These are phyloP conservation scores for Physcomitrellopsis africana DNA, from an alignment of 225 moss, liverwort and hornwort genomes.

Conservation along the genomic window DNA sequence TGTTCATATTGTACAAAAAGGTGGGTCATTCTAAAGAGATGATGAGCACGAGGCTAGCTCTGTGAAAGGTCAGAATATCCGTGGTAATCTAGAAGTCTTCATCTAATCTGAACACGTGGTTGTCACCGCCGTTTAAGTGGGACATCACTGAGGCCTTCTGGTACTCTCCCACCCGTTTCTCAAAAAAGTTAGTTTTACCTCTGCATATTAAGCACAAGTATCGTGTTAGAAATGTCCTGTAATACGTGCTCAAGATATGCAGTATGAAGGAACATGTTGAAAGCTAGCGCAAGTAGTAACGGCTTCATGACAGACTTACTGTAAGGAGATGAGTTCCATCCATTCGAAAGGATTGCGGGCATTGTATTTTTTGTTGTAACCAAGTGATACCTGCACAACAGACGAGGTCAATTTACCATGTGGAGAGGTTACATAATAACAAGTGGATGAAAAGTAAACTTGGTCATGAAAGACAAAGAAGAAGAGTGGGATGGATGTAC, in stretches of 20 bases:
- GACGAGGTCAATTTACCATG: not conserved
- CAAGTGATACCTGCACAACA: constrained; percentile 58
- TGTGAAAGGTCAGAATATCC: not conserved
- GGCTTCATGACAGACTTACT: constrained; percentile 50
- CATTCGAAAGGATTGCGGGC: constrained; percentile 83
- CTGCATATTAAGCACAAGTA: constrained; percentile 42
- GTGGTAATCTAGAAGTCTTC: constrained; percentile 57
- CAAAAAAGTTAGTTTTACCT: constrained; percentile 93
- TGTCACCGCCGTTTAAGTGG: constrained; percentile 53
- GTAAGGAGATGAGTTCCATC: constrained; percentile 93
- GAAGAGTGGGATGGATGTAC: not conserved
- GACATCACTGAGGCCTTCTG: constrained; percentile 91
- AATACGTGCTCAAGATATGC: no score
- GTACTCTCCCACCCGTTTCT: constrained; percentile 89
- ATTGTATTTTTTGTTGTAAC: constrained; percentile 71
- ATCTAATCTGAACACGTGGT: constrained; percentile 80
- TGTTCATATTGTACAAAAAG: constrained; percentile 20
- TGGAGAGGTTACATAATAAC: not conserved
- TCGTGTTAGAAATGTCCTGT: not conserved
- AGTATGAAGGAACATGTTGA: fast-evolving
- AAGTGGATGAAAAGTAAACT: not conserved
- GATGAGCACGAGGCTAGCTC: not conserved
- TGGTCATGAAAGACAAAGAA: not conserved
- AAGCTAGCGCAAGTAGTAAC: not conserved
- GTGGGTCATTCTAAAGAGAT: not conserved